Percentiles rank a stretch among this genome's conserved stretches.
Evolutionary conservation across 2,329 filamentous ascomycete genomes (phyloP).

Genomic region (Aspergillus alliaceus): DNA sequence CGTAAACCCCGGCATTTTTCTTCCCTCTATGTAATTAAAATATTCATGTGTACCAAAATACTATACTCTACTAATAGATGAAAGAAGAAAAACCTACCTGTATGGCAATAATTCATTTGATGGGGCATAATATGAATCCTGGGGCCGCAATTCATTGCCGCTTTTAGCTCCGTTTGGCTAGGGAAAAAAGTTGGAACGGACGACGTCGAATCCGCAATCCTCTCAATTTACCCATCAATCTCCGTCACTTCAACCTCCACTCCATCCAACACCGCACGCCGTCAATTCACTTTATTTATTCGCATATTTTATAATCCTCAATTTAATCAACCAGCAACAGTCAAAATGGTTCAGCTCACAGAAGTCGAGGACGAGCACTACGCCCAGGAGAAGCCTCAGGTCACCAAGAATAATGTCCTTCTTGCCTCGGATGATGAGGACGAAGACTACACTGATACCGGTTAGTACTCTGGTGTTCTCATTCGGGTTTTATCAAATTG

Average conservation of each 20-base stretch:
- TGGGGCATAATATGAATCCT: too few relatives aligned
- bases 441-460: slow-evolving; percentile 89
- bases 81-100: too few relatives aligned
- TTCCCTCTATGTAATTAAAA: slow-evolving; percentile 22
- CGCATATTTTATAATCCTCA: neutral
- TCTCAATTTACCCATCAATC: slow-evolving; percentile 20
- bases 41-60: slow-evolving; percentile 12
- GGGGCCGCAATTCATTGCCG: slow-evolving; percentile 25
- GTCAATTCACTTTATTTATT: slow-evolving; percentile 7
- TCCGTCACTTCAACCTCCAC: slow-evolving; percentile 15
- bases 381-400: slow-evolving; percentile 66
- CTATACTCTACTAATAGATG: too few relatives aligned
- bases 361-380: slow-evolving; percentile 98
- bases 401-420: slow-evolving; percentile 58
- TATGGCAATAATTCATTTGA: too few relatives aligned
- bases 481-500: neutral
- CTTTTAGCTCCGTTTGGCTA: slow-evolving; percentile 27
- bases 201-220: slow-evolving; percentile 21
- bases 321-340: slow-evolving; percentile 15
- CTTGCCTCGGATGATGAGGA: slow-evolving; percentile 60
- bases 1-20: slow-evolving; percentile 5
- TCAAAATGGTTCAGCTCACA: slow-evolving; percentile 86
- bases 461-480: slow-evolving; percentile 52
- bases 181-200: slow-evolving; percentile 42
- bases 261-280: slow-evolving; percentile 6